Conservation (phyloP, 306 rosid genomes). For the Vigna mungo region DNA sequence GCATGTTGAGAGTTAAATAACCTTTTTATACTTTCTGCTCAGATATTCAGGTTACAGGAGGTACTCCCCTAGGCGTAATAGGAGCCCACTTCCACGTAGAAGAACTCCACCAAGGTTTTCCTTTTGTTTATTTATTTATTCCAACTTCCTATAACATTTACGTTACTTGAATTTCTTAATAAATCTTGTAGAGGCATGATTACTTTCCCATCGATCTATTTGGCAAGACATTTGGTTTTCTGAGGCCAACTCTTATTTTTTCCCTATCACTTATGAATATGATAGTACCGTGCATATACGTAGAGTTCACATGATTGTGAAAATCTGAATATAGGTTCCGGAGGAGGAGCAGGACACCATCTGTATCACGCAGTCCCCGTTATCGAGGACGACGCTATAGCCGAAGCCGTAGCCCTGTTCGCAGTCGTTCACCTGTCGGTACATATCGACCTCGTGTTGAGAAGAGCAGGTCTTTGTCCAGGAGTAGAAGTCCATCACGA, state of each 20-base stretch:
- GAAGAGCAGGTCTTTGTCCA: conserved; percentile 56
- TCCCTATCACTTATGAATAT: neutral
- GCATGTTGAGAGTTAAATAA: conserved; percentile 15
- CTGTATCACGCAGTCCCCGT: conserved; percentile 86
- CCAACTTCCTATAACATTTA: neutral
- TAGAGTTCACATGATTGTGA: conserved; percentile 7
- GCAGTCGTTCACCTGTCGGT: conserved; percentile 69
- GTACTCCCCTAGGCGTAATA: conserved; percentile 89
- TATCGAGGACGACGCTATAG: conserved; percentile 68
- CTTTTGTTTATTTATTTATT: neutral
- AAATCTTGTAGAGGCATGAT: neutral
- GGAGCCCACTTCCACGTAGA: conserved; percentile 92
- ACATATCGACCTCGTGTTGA: conserved; percentile 55
- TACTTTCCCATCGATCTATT: too few species aligned
- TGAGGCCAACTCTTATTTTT: neutral
- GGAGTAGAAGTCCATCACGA: conserved; percentile 57
- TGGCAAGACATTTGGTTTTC: neutral
- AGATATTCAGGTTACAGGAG: conserved; percentile 84
- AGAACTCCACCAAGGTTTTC: conserved; percentile 86
- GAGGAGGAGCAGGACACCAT: conserved; percentile 83
- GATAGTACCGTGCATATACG: neutral
- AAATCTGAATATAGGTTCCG: conserved; percentile 65
- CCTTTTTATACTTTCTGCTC: conserved; percentile 28
- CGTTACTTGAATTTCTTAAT: neutral
- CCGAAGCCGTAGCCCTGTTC: conserved; percentile 64